Evolutionary conservation across 2,329 filamentous ascomycete species (phyloP).

Genomic region (Akanthomyces muscarius): DNA sequence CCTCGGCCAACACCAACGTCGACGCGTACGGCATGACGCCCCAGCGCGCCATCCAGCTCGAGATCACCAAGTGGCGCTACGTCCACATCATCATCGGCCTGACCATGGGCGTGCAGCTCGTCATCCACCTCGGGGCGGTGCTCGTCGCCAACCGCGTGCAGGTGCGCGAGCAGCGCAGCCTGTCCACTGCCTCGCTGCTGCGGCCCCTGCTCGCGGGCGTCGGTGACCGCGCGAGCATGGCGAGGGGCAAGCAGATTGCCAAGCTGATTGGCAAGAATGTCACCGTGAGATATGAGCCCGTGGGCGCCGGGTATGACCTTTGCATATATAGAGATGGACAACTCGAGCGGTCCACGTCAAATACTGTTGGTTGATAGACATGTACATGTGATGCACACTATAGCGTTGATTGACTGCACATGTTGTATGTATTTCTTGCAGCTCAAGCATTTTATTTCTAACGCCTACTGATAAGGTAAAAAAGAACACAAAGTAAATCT

Average conservation of each 20-base stretch:
- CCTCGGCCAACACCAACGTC: constrained; percentile 28
- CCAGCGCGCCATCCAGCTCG: constrained; percentile 24
- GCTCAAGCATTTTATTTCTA: not conserved
- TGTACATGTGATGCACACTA: not conserved
- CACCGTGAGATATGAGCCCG: constrained; percentile 6
- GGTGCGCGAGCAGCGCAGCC: constrained; percentile 25
- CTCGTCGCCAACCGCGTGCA: constrained; percentile 27
- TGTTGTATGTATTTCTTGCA: not conserved
- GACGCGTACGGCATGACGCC: constrained; percentile 28
- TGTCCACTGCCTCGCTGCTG: constrained; percentile 23
- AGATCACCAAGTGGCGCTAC: constrained; percentile 31
- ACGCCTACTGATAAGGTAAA: not conserved
- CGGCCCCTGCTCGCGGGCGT: constrained; percentile 20
- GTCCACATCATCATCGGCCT: constrained; percentile 32
- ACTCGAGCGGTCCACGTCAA: not conserved
- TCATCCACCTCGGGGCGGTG: constrained; percentile 24
- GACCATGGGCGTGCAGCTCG: constrained; percentile 30
- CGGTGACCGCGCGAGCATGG: constrained; percentile 20
- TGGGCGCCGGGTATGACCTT: constrained; percentile 3
- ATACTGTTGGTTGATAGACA: not conserved
- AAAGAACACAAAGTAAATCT: constrained; percentile 16
- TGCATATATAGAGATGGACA: constrained; percentile 10
- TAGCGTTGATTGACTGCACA: not conserved
- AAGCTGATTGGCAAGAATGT: constrained; percentile 10
- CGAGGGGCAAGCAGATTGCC: constrained; percentile 20